Base-by-base conservation (phyloP, 257 asterid genomes). In the Penstemon eatonii region DNA sequence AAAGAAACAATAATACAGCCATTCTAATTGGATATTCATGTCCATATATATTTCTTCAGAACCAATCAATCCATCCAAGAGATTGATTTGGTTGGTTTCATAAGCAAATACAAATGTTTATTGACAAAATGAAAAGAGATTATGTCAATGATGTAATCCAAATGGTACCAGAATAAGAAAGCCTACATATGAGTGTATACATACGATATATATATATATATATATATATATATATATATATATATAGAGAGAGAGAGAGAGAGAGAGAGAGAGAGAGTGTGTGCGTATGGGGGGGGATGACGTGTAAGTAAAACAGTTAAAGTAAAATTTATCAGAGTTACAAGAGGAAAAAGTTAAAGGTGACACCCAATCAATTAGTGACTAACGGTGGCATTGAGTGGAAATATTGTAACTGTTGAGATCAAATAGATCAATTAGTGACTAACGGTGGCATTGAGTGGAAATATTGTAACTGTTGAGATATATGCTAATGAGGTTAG, bases 131-230 rank as follows among this genome's bases (percentile, higher is more conserved):
- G 36, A 15, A 45, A 44, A 54, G 60, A 38, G 49, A 36, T 4
- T 13, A 52, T 45, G 51, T 3, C 47, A 58, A 37, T 72, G 55
- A 65, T 3, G 56, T 56, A 33, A 44, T 49, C 49, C 36, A 39
- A 6, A 7, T 15, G 12, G 56, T 41, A 9, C 11, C 43, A 8
- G 57, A 54, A 11, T 45, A 15, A 36, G 40, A 47, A 40, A 40
- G 43, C 60, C 42, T 47, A 6, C 19, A 68, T 9, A 60, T 25
- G 42, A 42, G 46, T 63, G 19, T 59, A 64, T 40, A 13, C 54
- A 71, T 39, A 15, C 6, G 0, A 25, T 1, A 25, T 1, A 25
- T 25, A 25, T 25, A 25, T 25, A 25, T 25, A 25, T 25, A 25
- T 25, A 2, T 25, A 25, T 25, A 25, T 25, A 25, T 2, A 25